Percentiles rank a stretch among this genome's conserved stretches.
These are phyloP conservation scores for Fusarium secorum DNA, from an alignment of 2,329 filamentous ascomycete species.

Conservation along the genomic window DNA sequence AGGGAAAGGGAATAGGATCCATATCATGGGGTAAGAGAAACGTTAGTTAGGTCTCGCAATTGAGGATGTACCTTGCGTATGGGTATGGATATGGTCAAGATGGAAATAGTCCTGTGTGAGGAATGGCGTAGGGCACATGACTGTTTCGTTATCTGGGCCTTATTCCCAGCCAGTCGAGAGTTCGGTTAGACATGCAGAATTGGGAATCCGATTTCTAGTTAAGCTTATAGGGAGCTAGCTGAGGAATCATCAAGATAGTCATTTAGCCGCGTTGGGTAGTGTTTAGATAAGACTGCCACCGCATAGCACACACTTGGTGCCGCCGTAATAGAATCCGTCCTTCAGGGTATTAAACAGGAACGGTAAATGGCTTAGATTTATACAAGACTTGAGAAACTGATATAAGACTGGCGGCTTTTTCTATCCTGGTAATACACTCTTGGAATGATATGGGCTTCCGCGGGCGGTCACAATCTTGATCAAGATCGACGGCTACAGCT, in stretches of 20 bases:
- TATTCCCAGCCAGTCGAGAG: background rate
- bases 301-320: background rate
- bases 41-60: conserved; percentile 15
- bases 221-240: background rate
- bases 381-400: background rate
- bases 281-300: background rate
- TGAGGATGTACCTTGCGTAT: conserved; percentile 6
- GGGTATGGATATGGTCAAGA: background rate
- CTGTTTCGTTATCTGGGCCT: background rate
- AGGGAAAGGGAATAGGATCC: background rate
- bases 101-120: background rate
- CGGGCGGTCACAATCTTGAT: background rate
- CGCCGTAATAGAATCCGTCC: background rate
- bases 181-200: background rate
- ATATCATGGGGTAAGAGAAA: conserved; percentile 27
- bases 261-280: background rate
- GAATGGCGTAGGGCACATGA: conserved; percentile 1
- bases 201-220: background rate
- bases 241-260: background rate
- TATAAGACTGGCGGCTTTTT: too few relatives aligned
- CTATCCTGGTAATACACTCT: too few relatives aligned
- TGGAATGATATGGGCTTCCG: background rate
- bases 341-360: background rate
- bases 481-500: background rate
- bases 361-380: background rate